Conservation (phyloP, 2,329 filamentous ascomycete species). For the Talaromyces sp. region DNA sequence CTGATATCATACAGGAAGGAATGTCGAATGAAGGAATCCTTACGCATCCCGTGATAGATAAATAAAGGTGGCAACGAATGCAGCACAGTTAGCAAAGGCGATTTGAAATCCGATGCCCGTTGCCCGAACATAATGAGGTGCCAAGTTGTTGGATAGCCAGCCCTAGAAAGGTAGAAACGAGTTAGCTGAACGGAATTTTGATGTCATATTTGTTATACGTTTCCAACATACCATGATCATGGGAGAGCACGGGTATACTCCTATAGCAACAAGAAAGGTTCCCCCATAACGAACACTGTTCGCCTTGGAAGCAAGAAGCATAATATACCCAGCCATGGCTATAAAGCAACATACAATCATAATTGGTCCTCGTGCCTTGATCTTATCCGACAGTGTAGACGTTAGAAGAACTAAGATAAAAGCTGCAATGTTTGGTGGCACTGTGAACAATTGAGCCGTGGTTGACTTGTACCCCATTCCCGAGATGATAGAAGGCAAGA, state of each 20-base stretch:
- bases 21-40: background rate
- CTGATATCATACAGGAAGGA: background rate
- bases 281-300: conserved; percentile 31
- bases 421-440: conserved; percentile 30
- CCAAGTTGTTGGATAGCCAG: background rate
- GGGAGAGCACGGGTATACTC: conserved; percentile 22
- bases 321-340: conserved; percentile 30
- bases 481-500: conserved; percentile 41
- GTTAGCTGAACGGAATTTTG: background rate
- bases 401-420: conserved; percentile 28
- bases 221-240: conserved; percentile 19
- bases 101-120: background rate
- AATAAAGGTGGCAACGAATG: background rate
- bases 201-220: background rate
- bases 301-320: conserved; percentile 25
- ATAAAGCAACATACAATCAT: conserved; percentile 24
- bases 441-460: conserved; percentile 32
- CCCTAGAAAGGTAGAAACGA: background rate
- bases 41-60: background rate
- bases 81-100: background rate
- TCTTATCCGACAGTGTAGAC: conserved; percentile 26
- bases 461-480: conserved; percentile 37
- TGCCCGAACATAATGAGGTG: background rate
- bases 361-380: conserved; percentile 25
- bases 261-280: conserved; percentile 28